phyloP scores from a whole-genome alignment of 2,329 filamentous ascomycete genomes.

The Botryotinia calthae region DNA sequence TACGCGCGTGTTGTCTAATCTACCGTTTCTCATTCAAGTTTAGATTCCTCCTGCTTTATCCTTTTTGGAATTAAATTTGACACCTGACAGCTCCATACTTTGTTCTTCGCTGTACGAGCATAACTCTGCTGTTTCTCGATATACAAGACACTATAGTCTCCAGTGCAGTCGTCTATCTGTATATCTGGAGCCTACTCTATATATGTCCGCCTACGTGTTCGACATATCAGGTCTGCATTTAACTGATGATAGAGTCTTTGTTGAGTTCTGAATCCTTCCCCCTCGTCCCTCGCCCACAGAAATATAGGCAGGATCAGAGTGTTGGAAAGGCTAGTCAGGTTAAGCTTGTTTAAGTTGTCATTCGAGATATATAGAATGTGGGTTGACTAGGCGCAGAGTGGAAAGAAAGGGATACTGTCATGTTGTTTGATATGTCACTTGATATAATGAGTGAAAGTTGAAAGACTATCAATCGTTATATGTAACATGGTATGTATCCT shows the following conservation, averaged over 20 bases:
- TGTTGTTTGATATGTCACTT: background rate
- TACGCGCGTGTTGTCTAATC: background rate
- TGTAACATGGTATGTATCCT: background rate
- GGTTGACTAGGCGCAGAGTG: background rate
- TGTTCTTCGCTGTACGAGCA: background rate
- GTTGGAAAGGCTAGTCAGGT: background rate
- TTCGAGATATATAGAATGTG: background rate
- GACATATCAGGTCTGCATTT: background rate
- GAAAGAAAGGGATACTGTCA: background rate
- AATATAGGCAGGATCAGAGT: background rate
- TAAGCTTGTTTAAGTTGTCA: background rate
- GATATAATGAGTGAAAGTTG: background rate
- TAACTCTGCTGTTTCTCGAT: background rate
- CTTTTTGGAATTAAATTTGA: background rate
- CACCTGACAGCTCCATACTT: background rate
- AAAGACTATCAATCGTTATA: background rate
- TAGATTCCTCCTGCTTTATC: background rate
- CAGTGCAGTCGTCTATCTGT: background rate
- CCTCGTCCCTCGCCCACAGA: fast-evolving
- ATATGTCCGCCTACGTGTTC: background rate
- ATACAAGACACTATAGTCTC: background rate
- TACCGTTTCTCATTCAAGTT: background rate
- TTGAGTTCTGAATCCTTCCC: background rate
- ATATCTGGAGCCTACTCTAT: background rate
- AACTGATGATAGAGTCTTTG: background rate